phyloP scores from a whole-genome alignment of 306 rosid genomes.

The Cucurbita ficifolia region DNA sequence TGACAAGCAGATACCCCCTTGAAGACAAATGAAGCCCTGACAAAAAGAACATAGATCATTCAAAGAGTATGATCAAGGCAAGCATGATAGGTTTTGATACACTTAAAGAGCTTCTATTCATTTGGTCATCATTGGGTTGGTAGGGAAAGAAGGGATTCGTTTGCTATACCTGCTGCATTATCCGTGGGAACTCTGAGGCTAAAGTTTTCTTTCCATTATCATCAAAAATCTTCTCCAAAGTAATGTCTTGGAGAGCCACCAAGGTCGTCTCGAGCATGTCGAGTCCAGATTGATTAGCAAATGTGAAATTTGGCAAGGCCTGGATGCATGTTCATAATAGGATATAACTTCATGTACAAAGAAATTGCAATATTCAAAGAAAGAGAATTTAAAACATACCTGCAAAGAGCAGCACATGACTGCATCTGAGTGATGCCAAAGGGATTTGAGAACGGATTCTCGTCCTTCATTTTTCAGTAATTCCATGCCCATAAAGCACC shows the following conservation, averaged over 20 bases:
- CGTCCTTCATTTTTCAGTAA: conserved; percentile 67
- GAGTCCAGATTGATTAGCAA: conserved; percentile 93
- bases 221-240: conserved; percentile 77
- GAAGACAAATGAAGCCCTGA: conserved; percentile 79
- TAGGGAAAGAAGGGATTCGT: not conserved
- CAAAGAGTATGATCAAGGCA: not conserved
- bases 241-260: conserved; percentile 90
- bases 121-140: not conserved
- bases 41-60: not conserved
- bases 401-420: conserved; percentile 79
- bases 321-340: conserved; percentile 15
- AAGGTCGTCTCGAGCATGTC: conserved; percentile 97
- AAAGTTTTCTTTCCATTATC: conserved; percentile 85
- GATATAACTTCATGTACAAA: conserved; percentile 7
- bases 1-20: conserved; percentile 89
- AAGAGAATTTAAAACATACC: conserved; percentile 21
- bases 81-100: not conserved
- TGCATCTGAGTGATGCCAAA: conserved; percentile 94
- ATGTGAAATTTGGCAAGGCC: conserved; percentile 83
- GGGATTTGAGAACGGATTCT: conserved; percentile 71
- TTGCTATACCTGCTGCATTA: conserved; percentile 78
- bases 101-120: not conserved
- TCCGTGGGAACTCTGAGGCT: conserved; percentile 87
- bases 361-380: not conserved
- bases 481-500: conserved; percentile 82